Conservation (phyloP, 352 stramenopile genomes). For the Phytophthora pistaciae region DNA sequence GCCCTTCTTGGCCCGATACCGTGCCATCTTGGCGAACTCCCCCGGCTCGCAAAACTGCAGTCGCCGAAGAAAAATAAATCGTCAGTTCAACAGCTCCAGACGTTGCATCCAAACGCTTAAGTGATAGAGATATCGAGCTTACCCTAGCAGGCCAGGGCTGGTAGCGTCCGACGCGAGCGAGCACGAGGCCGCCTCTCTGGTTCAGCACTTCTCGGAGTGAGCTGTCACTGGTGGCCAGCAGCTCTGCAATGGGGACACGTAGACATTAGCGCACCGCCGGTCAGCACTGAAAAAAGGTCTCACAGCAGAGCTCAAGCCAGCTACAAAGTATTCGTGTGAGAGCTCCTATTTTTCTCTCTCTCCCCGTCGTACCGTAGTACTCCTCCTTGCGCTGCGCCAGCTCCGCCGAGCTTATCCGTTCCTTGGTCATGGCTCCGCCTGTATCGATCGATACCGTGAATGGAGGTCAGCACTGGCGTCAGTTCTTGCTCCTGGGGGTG, state of each 20-base stretch:
- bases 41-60: conserved; percentile 83
- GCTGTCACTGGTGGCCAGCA: conserved; percentile 61
- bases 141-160: conserved; percentile 87
- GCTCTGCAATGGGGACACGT: conserved; percentile 45
- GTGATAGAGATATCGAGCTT: conserved; percentile 9
- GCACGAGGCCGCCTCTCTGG: conserved; percentile 77
- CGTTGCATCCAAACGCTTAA: background rate
- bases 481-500: background rate
- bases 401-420: conserved; percentile 50
- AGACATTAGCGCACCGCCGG: background rate
- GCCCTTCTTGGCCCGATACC: conserved; percentile 78
- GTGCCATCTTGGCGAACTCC: conserved; percentile 84
- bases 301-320: background rate
- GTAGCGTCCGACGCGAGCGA: conserved; percentile 82
- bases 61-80: conserved; percentile 7
- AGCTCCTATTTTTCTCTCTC: background rate
- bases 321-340: background rate
- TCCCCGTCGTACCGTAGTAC: conserved; percentile 53
- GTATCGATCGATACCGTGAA: background rate
- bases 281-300: background rate
- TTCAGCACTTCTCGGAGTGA: conserved; percentile 79
- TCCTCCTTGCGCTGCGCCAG: conserved; percentile 57
- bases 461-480: conserved; percentile 11
- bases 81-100: conserved; percentile 7
- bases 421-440: conserved; percentile 40